Base-by-base conservation (phyloP, 2,329 filamentous ascomycete genomes). In the Ascochyta viciae-villosae region DNA sequence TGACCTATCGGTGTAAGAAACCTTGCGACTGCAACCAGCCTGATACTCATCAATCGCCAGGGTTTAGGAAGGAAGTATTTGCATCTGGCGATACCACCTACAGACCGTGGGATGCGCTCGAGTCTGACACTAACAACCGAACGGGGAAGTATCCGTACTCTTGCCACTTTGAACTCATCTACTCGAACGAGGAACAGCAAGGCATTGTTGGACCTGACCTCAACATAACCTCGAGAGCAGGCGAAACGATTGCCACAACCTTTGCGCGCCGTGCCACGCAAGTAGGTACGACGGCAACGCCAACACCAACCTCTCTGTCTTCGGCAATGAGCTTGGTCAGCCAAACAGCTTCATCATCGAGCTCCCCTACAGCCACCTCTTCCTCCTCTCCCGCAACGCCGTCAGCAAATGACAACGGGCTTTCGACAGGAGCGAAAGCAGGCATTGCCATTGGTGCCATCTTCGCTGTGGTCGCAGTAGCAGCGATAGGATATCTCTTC, bases 101-200 rank as follows among this genome's bases (percentile, higher is more conserved):
- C 40, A 49, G 40, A 19, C 48, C 54, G 1, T 47, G 45, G 33
- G 48, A 48, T 12, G 27, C 35, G 38, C 27, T 49, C 8, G 22
- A 49, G 37, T 42, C 46, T 9, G 38, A 35, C 22, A 42, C 38
- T 37, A 49, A 50, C 29, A 53, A 35, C 39, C 49, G 39, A 24
- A 42, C 27, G 16, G 45, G 40, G 41, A 45, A 41, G n/a, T 39
- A 40, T 2, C 54, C 44, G 24, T 53, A 37, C 6, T 13, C 29
- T 12, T 53, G 54, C 31, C 54, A 57, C 33, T 44, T 48, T 37
- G 44, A 57, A 22, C 44, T 57, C n/a, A 42, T 54, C 19, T 45
- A 39, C 26, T 35, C 41, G 9, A 47, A 51, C 6, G 37, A 35
- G 16, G 22, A 33, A 24, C 31, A 34, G 8, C n/a, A 42, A 19